A percentile compares a stretch with the other conserved stretches of the same genome.
These are phyloP conservation scores for Diaporthe ilicicola DNA, from an alignment of 2,329 filamentous ascomycete genomes.

Conservation along the genomic window DNA sequence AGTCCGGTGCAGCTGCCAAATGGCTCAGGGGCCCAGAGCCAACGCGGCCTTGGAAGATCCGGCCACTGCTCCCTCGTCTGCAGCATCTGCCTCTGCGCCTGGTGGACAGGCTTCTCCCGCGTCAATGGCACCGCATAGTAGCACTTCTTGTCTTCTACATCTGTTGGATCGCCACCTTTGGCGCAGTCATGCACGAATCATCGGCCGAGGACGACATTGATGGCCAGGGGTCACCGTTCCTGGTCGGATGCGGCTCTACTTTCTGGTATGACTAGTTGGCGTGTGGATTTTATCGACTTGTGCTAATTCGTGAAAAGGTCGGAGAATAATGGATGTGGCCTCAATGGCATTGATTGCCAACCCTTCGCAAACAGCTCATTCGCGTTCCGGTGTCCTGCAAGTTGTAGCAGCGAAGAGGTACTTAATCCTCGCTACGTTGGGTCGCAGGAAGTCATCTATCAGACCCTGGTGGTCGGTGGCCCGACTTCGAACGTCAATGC, in stretches of 20 bases:
- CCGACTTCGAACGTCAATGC: conserved; percentile 16
- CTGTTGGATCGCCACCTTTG: conserved; percentile 32
- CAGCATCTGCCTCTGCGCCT: conserved; percentile 31
- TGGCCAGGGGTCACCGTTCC: conserved; percentile 26
- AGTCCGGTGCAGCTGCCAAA: not conserved
- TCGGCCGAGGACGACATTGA: conserved; percentile 22
- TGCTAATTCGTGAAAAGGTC: conserved; percentile 25
- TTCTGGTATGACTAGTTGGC: conserved; percentile 24
- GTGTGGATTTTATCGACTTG: not conserved
- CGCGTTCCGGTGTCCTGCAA: conserved; percentile 30
- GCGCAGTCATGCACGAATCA: conserved; percentile 27
- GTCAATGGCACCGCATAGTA: conserved; percentile 25
- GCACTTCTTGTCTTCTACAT: conserved; percentile 29
- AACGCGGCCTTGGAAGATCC: conserved; percentile 24
- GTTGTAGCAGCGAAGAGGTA: conserved; percentile 28
- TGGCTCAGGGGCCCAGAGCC: conserved; percentile 25
- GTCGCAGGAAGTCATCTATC: conserved; percentile 29
- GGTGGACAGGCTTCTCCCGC: conserved; percentile 22
- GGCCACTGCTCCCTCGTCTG: conserved; percentile 27
- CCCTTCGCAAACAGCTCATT: conserved; percentile 31
- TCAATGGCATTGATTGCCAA: conserved; percentile 27
- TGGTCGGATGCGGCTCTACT: conserved; percentile 18
- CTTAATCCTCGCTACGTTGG: conserved; percentile 30
- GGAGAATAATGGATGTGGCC: conserved; percentile 28
- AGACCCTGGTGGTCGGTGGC: conserved; percentile 29